phyloP scores from a whole-genome alignment of 2,329 filamentous ascomycete genomes.

The Apiospora rasikravindrae region DNA sequence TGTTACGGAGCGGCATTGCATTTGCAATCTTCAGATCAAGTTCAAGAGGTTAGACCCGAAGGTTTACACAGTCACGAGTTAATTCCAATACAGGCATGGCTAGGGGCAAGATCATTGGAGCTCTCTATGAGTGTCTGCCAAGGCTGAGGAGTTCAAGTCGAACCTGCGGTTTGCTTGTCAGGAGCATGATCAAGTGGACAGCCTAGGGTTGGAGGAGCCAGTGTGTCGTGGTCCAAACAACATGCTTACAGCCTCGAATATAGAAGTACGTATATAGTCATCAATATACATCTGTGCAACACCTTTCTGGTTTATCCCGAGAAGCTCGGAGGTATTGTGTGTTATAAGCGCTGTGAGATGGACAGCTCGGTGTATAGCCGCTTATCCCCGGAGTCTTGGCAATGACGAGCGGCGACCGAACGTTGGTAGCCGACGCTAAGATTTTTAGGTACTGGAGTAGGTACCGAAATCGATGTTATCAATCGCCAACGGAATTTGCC shows the following conservation, averaged over 20 bases:
- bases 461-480: neutral
- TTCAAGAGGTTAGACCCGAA: neutral
- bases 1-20: neutral
- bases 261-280: too few species aligned
- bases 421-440: neutral
- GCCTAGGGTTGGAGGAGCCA: too few species aligned
- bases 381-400: slow-evolving; percentile 15
- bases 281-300: neutral
- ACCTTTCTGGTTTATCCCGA: neutral
- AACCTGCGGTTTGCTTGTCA: too few species aligned
- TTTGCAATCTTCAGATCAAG: neutral
- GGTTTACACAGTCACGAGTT: neutral
- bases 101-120: neutral
- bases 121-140: too few species aligned
- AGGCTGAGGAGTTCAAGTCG: too few species aligned
- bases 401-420: slow-evolving; percentile 11
- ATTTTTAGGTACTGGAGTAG: neutral
- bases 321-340: neutral
- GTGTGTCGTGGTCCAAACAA: too few species aligned
- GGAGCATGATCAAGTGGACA: too few species aligned
- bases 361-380: neutral
- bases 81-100: neutral
- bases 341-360: neutral
- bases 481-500: slow-evolving; percentile 17
- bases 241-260: too few species aligned